Percentiles rank a stretch among this genome's conserved stretches.
Evolutionary conservation across 495 filamentous ascomycete genomes (phyloP).

Genomic region (Neurospora sp.): DNA sequence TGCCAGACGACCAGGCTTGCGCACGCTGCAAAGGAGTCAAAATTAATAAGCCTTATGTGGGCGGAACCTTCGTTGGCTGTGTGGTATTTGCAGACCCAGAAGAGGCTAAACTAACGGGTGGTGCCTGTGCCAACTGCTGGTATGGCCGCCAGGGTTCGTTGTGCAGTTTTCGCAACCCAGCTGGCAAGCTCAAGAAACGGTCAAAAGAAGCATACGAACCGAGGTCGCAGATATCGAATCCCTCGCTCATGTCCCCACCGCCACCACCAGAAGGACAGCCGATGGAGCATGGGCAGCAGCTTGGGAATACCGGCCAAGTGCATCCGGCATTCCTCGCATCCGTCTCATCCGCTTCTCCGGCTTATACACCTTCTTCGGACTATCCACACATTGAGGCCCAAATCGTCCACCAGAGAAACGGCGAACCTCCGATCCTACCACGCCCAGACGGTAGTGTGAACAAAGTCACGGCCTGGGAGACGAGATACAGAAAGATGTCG

Average conservation of each 20-base stretch:
- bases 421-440: not conserved
- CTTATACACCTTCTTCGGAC: not conserved
- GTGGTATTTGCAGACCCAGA: constrained; percentile 4
- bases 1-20: constrained; percentile 4
- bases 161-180: constrained; percentile 8
- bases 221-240: not conserved
- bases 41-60: not conserved
- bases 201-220: not conserved
- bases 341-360: not conserved
- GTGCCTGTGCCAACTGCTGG: constrained; percentile 18
- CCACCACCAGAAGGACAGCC: not conserved
- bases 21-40: constrained; percentile 4
- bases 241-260: not conserved
- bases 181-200: not conserved
- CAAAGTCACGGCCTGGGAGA: constrained; percentile 10
- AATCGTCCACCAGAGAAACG: not conserved
- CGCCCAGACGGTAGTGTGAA: not conserved
- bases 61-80: not conserved
- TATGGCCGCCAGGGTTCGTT: constrained; percentile 10
- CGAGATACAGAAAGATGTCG: constrained; percentile 6
- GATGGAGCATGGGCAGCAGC: not conserved
- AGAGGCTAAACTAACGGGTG: not conserved
- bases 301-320: not conserved
- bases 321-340: not conserved
- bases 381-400: not conserved